Base-by-base conservation (phyloP, 257 asterid species). In the Ajuga chamaepitys region DNA sequence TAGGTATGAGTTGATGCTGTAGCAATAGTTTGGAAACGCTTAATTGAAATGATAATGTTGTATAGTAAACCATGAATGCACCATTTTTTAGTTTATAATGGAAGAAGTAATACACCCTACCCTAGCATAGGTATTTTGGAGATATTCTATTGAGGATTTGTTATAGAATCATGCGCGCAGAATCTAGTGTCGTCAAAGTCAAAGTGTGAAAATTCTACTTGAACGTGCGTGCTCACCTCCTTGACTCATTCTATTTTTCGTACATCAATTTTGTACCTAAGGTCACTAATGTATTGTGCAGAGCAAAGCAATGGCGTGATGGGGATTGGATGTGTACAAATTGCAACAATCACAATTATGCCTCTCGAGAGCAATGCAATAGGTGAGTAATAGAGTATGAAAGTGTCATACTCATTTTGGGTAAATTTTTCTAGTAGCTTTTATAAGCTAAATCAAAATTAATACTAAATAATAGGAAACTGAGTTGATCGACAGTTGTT, bases 301-400 rank as follows among this genome's bases (percentile, higher is more conserved):
- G 96, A 60, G 91, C 96, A 47, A 88, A 80, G 70, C 95, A 91
- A 71, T 88, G 98, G 98, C 95, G 94, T 41, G 88, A 86, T 58
- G 96, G 98, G 74, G 96, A 91, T 72, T 88, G 98, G 98, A 86
- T 88, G 95, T 88, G 98, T 84, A 75, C 86, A 61, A 88, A 81
- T 67, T 91, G 98, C 78, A 86, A 83, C 72, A 91, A 88, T 77
- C 98, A 91, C 81, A 91, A 91, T 62, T 91, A 91, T 25, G 95
- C 96, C 48, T 91, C 96, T 50, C 86, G 96, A 63, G 82, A 88
- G 52, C 86, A 88, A 47, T 91, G 96, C 76, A 91, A 91, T 68
- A 85, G 95, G 97, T 90, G 61, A 58, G 88, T 18, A 64, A 41
- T 32, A n/a, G 24, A 66, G 28, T 50, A 40, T 48, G 45, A 32